These are phyloP conservation scores for Phytophthora pluvialis DNA, from an alignment of 352 stramenopile genomes.

Conservation along the genomic window DNA sequence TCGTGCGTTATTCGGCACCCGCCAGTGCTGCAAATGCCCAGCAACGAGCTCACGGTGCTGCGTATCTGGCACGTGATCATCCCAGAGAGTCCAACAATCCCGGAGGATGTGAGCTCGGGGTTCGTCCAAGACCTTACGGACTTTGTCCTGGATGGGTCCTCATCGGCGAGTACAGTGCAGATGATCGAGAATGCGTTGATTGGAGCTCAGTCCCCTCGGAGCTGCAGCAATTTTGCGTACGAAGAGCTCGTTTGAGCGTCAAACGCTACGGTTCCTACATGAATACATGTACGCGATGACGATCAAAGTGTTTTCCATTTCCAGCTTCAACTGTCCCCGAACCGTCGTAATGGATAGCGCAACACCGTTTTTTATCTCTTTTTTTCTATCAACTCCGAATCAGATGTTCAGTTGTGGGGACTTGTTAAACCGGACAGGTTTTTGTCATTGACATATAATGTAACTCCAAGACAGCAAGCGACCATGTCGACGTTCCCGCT, in stretches of 20 bases:
- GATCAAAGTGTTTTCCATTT: constrained; percentile 11
- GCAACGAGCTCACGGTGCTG: constrained; percentile 33
- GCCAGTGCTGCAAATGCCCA: constrained; percentile 16
- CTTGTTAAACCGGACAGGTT: constrained; percentile 18
- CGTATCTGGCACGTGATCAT: constrained; percentile 57
- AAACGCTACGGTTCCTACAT: background rate
- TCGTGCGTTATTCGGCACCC: constrained; percentile 58
- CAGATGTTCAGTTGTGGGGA: constrained; percentile 1
- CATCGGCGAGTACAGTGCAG: constrained; percentile 43
- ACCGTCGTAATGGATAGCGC: background rate
- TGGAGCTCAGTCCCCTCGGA: constrained; percentile 15
- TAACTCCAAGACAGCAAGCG: background rate
- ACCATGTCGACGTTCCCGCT: constrained; percentile 32
- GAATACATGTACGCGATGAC: background rate
- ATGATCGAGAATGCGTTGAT: constrained; percentile 64
- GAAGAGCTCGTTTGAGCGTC: constrained; percentile 1
- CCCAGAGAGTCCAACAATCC: constrained; percentile 27
- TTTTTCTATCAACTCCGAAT: constrained; percentile 10
- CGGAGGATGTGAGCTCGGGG: constrained; percentile 15
- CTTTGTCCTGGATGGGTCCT: constrained; percentile 49
- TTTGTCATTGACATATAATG: constrained; percentile 1
- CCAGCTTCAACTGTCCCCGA: constrained; percentile 19
- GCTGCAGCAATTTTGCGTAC: constrained; percentile 3
- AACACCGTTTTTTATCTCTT: background rate
- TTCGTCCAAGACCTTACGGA: constrained; percentile 49